Conservation (phyloP, 768 basidiomycete species). For the Russula earlei region DNA sequence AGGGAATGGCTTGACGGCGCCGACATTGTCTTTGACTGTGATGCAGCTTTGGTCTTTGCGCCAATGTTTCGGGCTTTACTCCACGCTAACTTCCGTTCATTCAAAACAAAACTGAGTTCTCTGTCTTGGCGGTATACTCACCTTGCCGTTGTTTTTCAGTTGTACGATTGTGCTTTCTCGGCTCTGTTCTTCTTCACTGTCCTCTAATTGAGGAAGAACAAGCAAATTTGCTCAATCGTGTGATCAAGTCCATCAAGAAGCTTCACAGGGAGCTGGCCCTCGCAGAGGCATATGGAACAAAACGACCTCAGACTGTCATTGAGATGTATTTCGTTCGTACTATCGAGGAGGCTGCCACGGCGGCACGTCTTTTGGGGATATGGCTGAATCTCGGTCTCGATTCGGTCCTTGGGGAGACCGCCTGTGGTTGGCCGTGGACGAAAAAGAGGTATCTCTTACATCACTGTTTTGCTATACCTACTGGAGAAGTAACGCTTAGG, state of each 20-base stretch:
- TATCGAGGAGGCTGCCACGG: conserved; percentile 47
- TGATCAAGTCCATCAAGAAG: conserved; percentile 61
- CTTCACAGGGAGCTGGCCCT: conserved; percentile 55
- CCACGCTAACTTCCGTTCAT: conserved; percentile 38
- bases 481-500: conserved; percentile 31
- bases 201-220: conserved; percentile 25
- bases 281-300: conserved; percentile 48
- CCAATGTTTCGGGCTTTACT: conserved; percentile 33
- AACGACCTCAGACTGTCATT: conserved; percentile 35
- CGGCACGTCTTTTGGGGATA: conserved; percentile 51
- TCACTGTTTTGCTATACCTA: not conserved
- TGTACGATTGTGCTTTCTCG: conserved; percentile 10
- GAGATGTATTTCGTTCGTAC: conserved; percentile 54
- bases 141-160: conserved; percentile 49
- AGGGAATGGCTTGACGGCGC: conserved; percentile 48
- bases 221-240: conserved; percentile 12
- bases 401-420: conserved; percentile 43
- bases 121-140: conserved; percentile 56
- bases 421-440: conserved; percentile 45
- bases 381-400: conserved; percentile 37
- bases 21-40: conserved; percentile 60
- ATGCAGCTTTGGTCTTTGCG: conserved; percentile 46
- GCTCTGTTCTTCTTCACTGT: too few relatives aligned
- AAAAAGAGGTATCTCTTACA: conserved; percentile 34
- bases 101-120: conserved; percentile 36